Evolutionary conservation across 2,329 filamentous ascomycete genomes (phyloP).

Genomic region (Fusarium redolens): DNA sequence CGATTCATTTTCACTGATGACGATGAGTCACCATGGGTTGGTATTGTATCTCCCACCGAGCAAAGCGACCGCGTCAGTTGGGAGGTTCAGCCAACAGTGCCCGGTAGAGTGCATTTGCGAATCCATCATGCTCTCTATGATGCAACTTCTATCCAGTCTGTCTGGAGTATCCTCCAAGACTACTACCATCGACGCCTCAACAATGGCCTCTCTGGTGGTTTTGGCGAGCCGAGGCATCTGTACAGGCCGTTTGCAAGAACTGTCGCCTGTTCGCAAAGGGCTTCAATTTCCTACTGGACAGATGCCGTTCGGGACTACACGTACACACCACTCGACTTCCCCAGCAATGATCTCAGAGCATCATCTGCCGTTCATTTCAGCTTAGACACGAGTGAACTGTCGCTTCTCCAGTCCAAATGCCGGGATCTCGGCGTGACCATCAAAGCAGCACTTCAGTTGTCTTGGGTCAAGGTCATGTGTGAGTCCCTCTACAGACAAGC

Average conservation of each 20-base stretch:
- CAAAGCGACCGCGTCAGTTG: conserved; percentile 18
- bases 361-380: conserved; percentile 15
- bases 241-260: conserved; percentile 17
- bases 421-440: neutral
- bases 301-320: neutral
- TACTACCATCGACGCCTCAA: neutral
- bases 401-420: conserved; percentile 3
- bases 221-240: neutral
- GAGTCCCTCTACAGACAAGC: conserved; percentile 6
- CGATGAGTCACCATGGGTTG: conserved; percentile 19
- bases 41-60: conserved; percentile 16
- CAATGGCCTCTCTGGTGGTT: accelerated
- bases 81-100: neutral
- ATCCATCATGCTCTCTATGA: conserved; percentile 28
- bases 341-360: neutral
- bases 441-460: conserved; percentile 13
- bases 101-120: neutral
- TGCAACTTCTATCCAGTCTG: neutral
- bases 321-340: neutral
- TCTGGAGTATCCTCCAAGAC: neutral
- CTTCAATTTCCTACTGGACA: neutral
- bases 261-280: neutral
- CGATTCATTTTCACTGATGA: conserved; percentile 20
- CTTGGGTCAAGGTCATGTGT: conserved; percentile 15
- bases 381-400: neutral